Evolutionary conservation across 75 land plant genomes (phyloP), one percentile per base, ranked within the genome.

Genomic region (Picea glauca): DNA sequence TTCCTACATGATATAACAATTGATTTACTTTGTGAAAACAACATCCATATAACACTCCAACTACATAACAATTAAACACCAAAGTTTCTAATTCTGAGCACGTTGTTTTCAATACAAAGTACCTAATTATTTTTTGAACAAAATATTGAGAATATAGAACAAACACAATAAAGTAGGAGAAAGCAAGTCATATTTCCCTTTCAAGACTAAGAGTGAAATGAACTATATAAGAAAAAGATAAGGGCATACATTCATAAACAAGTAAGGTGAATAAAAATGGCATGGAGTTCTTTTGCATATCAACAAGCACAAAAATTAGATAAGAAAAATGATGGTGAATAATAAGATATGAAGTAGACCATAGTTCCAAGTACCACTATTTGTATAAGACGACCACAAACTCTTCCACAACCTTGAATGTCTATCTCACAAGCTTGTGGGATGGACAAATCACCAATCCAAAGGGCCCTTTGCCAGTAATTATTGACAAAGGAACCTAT

Each of bases 401-500:
- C 81, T 91, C 85, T 73, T 95, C 93, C 57, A 95, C 91, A 15
- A 95, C 96, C 75, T 95, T 93, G 83, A 88, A 95, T 1, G 98
- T 95, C 83, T 95, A 96, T 76, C 90, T 93, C 20, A 93, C 98
- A 26, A 95, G 87, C 84, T 95, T 96, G 26, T 93, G 88, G 1
- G 98, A 95, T 0, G 96, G 98, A 72, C 96, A 95, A 9, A 95
- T 83, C 11, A 95, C 82, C 62, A 95, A 78, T 54, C 98, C 96
- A n/a, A 95, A 90, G 5, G 98, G 98, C 0, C 98, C 98, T 76
- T 95, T 93, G 6, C 98, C 96, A 23, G 89, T 81, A 58, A 82
- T 78, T 58, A 95, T 90, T 0, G 92, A 88, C 92, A 91, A 87
- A 89, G 87, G 84, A 12, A 84, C 14, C 78, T 85, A 78, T 54